A percentile compares a stretch with the other conserved stretches of the same genome.
Evolutionary conservation across 352 stramenopile species (phyloP).

Genomic region (Globisporangium cystogenes): DNA sequence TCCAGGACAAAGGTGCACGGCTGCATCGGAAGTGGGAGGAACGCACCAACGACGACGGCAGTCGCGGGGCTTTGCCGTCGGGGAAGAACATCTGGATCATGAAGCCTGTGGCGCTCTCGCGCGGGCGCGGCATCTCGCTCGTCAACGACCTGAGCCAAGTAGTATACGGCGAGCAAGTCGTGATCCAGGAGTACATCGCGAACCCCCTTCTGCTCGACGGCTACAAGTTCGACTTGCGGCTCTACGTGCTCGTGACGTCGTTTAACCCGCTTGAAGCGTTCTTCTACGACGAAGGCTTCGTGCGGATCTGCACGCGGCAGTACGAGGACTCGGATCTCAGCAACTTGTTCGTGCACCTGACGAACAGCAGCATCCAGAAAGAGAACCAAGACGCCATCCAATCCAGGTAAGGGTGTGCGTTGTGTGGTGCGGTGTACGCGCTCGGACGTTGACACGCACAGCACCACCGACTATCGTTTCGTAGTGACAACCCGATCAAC

Average conservation of each 20-base stretch:
- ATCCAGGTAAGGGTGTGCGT: conserved; percentile 18
- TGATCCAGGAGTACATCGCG: conserved; percentile 89
- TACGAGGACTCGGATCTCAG: conserved; percentile 73
- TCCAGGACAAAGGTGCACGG: conserved; percentile 40
- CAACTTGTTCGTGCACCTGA: conserved; percentile 92
- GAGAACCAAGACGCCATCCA: conserved; percentile 51
- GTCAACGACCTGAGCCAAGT: conserved; percentile 86
- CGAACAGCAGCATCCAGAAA: conserved; percentile 94
- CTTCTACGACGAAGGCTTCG: conserved; percentile 92
- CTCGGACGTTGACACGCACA: too few species aligned
- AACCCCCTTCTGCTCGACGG: conserved; percentile 85
- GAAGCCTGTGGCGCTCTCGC: conserved; percentile 89
- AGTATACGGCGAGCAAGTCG: conserved; percentile 83
- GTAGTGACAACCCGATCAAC: conserved; percentile 36
- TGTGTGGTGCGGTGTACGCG: too few species aligned
- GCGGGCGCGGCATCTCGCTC: conserved; percentile 91
- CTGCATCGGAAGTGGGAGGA: conserved; percentile 8
- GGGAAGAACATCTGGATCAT: conserved; percentile 93
- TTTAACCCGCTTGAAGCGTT: conserved; percentile 92
- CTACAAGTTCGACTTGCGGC: conserved; percentile 90
- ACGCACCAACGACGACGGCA: neutral
- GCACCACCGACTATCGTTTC: neutral
- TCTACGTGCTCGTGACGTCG: conserved; percentile 94
- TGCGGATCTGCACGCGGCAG: conserved; percentile 80
- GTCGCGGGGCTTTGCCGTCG: neutral